Conservation (phyloP, 2,329 filamentous ascomycete species). For the Chrysosporium keratinophilum region DNA sequence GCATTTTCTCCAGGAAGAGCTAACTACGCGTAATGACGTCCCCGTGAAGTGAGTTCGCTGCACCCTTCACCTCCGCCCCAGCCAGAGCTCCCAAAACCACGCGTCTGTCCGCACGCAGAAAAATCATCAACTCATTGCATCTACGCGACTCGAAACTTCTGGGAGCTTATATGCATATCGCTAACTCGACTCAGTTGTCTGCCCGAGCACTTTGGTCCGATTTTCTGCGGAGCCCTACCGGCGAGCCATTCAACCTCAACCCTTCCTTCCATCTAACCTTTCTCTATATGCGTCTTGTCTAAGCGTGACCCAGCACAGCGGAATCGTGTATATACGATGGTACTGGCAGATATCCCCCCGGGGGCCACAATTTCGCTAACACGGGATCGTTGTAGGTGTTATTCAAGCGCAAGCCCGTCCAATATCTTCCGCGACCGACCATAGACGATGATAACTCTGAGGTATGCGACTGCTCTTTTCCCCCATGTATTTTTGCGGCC, state of each 20-base stretch:
- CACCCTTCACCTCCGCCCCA: neutral
- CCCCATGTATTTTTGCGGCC: neutral
- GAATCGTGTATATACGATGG: neutral
- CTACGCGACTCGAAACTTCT: neutral
- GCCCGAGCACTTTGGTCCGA: neutral
- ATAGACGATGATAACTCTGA: conserved; percentile 74
- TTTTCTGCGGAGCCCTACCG: neutral
- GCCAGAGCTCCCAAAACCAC: conserved; percentile 1
- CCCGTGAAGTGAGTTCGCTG: neutral
- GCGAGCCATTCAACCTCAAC: neutral
- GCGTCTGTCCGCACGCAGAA: neutral
- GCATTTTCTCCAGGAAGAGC: neutral
- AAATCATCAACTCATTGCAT: neutral
- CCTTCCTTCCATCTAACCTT: neutral
- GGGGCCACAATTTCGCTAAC: neutral
- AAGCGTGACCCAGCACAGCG: neutral
- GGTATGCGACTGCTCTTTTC: conserved; percentile 42
- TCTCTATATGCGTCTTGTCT: neutral
- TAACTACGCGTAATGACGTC: conserved; percentile 6
- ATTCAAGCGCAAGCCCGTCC: conserved; percentile 91
- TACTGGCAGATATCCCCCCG: neutral
- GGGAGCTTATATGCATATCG: neutral
- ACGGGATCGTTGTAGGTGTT: conserved; percentile 54
- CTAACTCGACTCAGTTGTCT: neutral
- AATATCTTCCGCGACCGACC: conserved; percentile 60